phyloP scores from a whole-genome alignment of 2,329 filamentous ascomycete genomes.

The Xylaria sp. region DNA sequence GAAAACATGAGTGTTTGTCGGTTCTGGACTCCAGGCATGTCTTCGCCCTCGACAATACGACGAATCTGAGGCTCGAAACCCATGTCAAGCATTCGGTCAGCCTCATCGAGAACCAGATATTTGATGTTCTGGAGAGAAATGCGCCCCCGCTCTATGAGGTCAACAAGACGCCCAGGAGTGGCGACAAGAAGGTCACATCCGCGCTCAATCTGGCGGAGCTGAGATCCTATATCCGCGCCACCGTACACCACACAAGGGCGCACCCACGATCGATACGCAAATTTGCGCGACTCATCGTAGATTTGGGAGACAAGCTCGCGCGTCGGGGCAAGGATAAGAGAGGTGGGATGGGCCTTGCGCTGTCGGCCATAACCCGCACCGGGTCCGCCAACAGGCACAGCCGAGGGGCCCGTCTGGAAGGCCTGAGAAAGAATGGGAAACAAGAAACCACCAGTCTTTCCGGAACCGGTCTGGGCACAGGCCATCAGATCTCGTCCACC shows the following conservation, averaged over 20 bases:
- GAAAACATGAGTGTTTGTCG: conserved; percentile 99
- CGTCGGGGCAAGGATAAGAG: conserved; percentile 91
- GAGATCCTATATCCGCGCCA: conserved; percentile 97
- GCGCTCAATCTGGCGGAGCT: conserved; percentile 96
- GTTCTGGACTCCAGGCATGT: conserved; percentile 82
- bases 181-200: conserved; percentile 97
- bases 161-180: conserved; percentile 94
- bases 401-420: conserved; percentile 83
- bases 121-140: conserved; percentile 99
- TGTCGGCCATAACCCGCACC: conserved; percentile 82
- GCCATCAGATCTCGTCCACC: conserved; percentile 97
- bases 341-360: conserved; percentile 97
- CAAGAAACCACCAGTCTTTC: conserved; percentile 99
- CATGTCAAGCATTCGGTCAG: conserved; percentile 99
- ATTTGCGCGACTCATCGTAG: conserved; percentile 96
- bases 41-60: conserved; percentile 96
- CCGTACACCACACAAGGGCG: conserved; percentile 98
- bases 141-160: conserved; percentile 96
- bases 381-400: conserved; percentile 63
- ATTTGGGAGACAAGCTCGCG: conserved; percentile 99
- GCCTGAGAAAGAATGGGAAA: conserved; percentile 99
- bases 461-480: conserved; percentile 98
- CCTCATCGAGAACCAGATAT: conserved; percentile 98
- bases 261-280: conserved; percentile 98
- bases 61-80: conserved; percentile 99